Base-by-base conservation (phyloP, 2,329 filamentous ascomycete species). In the Colletotrichum cereale region DNA sequence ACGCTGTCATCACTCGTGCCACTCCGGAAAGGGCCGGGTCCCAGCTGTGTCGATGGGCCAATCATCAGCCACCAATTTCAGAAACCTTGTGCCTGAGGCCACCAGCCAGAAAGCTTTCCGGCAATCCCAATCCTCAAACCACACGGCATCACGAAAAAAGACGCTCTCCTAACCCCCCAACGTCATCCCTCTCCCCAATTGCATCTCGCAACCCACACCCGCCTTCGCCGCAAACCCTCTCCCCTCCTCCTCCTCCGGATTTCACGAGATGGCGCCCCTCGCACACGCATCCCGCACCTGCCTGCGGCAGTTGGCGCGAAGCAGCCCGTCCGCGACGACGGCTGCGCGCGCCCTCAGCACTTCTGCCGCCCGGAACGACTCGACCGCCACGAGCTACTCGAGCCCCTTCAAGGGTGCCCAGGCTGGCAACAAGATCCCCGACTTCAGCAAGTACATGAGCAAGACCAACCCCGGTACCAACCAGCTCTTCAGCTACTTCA, bases 401-500 rank as follows among this genome's bases (percentile, higher is more conserved):
- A 90, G 87, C 82, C 90, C 90, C 75, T 91, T 92, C 88, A 88
- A 87, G 83, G 88, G 88, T 81, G 85, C 86, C 81, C 82, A 86
- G 79, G 86, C 86, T 81, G 85, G 82, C 77, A 91, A 87, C 83
- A 90, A 93, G 84, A 92, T 98, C 80, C 96, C 96, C 77, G 91
- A 93, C 86, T 98, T 97, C 85, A 90, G 90, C 83, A 92, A 95
- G 82, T 99, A 99, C 87, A 87, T 91, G 85, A 92, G 89, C 84
- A 91, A 90, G 82, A 86, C 86, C 75, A 85, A 85, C 77, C 87
- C 92, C 82, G 88, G 86, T 76, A 87, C 87, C 79, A 97, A 97
- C 86, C 92, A 95, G 87, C 87, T 97, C 77, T 96, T 97, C 84
- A 91, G 92, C 79, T 99, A 99, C 90, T 98, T 99, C 86, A 97